A percentile compares a stretch with the other conserved stretches of the same genome.
Conservation (phyloP, 805 yeast genomes). For the Ogataea trehaloabstinens region DNA sequence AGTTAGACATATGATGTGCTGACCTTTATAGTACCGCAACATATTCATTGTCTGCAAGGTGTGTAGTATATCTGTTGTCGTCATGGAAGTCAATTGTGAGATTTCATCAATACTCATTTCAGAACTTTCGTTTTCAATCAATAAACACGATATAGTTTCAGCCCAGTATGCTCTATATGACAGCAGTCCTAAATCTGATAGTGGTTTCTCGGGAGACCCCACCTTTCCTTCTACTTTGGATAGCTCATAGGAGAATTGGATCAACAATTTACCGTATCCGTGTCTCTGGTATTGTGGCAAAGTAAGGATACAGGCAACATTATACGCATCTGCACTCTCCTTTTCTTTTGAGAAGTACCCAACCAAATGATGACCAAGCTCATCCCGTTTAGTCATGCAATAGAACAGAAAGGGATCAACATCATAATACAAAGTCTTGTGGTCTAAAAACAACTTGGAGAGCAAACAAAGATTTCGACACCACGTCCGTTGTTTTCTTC, state of each 20-base stretch:
- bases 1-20: conserved; percentile 83
- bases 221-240: conserved; percentile 84
- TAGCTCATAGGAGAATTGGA: conserved; percentile 90
- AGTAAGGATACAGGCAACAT: conserved; percentile 95
- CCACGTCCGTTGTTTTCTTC: conserved; percentile 94
- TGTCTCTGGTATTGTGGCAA: conserved; percentile 94
- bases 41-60: conserved; percentile 90
- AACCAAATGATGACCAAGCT: conserved; percentile 90
- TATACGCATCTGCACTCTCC: conserved; percentile 91
- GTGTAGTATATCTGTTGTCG: conserved; percentile 92
- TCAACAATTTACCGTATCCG: conserved; percentile 89
- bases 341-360: conserved; percentile 97
- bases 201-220: conserved; percentile 97
- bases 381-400: conserved; percentile 90
- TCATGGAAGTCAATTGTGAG: conserved; percentile 84
- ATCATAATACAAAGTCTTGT: conserved; percentile 93
- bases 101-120: conserved; percentile 83
- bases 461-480: conserved; percentile 90
- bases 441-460: conserved; percentile 90
- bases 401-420: conserved; percentile 97
- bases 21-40: conserved; percentile 91
- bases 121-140: conserved; percentile 56
- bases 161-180: conserved; percentile 97
- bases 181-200: conserved; percentile 88
- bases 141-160: conserved; percentile 72